A percentile compares a stretch with the other conserved stretches of the same genome.
Evolutionary conservation across 1,284 basidiomycete genomes (phyloP).

Genomic region (Prillingera fragicola): DNA sequence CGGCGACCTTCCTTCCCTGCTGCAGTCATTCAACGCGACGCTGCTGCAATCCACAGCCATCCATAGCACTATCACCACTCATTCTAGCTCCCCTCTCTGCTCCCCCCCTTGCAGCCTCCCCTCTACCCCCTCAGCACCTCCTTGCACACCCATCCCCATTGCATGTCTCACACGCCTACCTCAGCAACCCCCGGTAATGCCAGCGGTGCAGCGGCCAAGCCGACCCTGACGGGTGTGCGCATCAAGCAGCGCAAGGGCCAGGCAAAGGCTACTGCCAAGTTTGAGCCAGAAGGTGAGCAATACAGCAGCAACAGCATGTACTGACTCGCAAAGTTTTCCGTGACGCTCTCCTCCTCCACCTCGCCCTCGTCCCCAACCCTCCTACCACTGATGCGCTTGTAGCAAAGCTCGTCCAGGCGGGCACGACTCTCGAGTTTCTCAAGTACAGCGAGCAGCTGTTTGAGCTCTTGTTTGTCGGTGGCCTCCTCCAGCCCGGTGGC

Average conservation of each 20-base stretch:
- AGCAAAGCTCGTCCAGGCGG: conserved; percentile 77
- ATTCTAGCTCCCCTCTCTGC: neutral
- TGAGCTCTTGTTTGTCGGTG: conserved; percentile 88
- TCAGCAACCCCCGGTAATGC: conserved; percentile 41
- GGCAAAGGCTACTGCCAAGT: conserved; percentile 53
- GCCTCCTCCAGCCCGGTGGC: conserved; percentile 91
- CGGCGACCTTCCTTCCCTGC: no score
- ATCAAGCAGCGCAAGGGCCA: conserved; percentile 51
- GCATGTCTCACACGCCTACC: conserved; percentile 48
- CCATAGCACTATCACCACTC: conserved; percentile 1
- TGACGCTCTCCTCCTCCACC: conserved; percentile 88
- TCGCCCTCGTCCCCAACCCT: conserved; percentile 73
- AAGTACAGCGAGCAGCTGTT: conserved; percentile 95
- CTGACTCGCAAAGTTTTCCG: conserved; percentile 65
- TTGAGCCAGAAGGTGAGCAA: conserved; percentile 54
- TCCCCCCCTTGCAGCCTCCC: neutral
- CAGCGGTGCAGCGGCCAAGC: conserved; percentile 44
- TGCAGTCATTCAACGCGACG: no score
- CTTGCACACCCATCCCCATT: conserved; percentile 25
- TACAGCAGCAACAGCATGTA: conserved; percentile 3
- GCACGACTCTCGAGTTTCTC: conserved; percentile 82
- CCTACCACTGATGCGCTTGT: conserved; percentile 58
- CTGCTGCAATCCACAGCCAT: no score
- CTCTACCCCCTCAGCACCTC: conserved; percentile 1
- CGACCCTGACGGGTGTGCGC: conserved; percentile 50